These are phyloP conservation scores for Bruguiera hainesii DNA, from an alignment of 441 rosid species.

Conservation along the genomic window DNA sequence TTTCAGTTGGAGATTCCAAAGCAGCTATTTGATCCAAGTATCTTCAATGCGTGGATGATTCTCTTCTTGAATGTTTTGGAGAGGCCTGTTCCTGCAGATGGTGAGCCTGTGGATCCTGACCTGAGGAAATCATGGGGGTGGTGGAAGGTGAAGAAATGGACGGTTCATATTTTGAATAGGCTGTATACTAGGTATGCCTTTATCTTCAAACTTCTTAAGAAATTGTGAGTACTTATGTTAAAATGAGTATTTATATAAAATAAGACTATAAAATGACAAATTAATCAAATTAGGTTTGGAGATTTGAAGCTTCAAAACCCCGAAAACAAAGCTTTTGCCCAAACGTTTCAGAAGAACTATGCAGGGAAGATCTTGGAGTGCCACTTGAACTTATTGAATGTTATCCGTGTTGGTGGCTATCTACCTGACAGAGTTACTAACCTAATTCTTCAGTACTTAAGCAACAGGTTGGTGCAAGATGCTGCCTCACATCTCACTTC, in stretches of 20 bases:
- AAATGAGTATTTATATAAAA: background rate
- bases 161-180: slow-evolving; percentile 91
- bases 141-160: slow-evolving; percentile 99
- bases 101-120: slow-evolving; percentile 90
- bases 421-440: slow-evolving; percentile 96
- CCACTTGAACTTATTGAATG: slow-evolving; percentile 81
- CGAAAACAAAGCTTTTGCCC: slow-evolving; percentile 86
- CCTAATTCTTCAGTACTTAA: slow-evolving; percentile 90
- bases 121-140: slow-evolving; percentile 97
- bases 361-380: slow-evolving; percentile 94
- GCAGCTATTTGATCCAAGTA: slow-evolving; percentile 75
- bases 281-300: slow-evolving; percentile 65
- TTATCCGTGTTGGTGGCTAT: slow-evolving; percentile 79
- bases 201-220: background rate
- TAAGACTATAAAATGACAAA: background rate
- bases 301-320: slow-evolving; percentile 91
- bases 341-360: slow-evolving; percentile 85
- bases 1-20: slow-evolving; percentile 94
- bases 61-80: slow-evolving; percentile 88
- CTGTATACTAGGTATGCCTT: slow-evolving; percentile 73
- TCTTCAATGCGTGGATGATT: slow-evolving; percentile 93
- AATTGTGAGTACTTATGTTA: background rate
- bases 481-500: background rate
- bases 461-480: slow-evolving; percentile 62
- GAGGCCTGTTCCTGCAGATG: slow-evolving; percentile 85